Base-by-base conservation (phyloP, 257 asterid species). In the Solanum etuberosum region DNA sequence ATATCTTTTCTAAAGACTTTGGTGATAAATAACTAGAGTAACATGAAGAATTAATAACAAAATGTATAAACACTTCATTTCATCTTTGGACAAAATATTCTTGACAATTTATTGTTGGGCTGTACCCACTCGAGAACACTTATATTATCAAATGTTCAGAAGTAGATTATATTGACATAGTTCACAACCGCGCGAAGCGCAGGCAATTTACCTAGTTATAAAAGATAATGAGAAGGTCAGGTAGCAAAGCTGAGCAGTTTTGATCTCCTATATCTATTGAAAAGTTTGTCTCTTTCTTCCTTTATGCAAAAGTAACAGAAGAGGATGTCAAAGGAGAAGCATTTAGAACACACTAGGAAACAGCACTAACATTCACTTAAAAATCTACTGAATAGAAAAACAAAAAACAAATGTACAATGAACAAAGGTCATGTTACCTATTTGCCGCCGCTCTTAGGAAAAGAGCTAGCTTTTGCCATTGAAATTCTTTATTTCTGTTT, bases 401-500 rank as follows among this genome's bases (percentile, higher is more conserved):
- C 9, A 46, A 80, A 43, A 27, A 29, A 48, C 38, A 81, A 81
- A 43, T 20, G 42, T 48, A 48, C 16, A 29, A 80, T 46, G 68
- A 29, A 27, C 54, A 27, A 42, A 78, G 84, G 38, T 20, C 42
- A 81, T 10, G 11, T 59, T 91, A 94, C 99, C 98, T 93, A 51
- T 94, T 92, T 71, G 98, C 96, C 85, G 98, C 97, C 42, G 94
- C 89, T 92, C 94, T 90, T 81, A 97, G 87, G 93, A 95, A 94
- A 90, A 93, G 91, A 87, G 95, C 92, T 89, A 95, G 92, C 95
- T 90, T 94, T 87, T 91, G 87, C 99, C 98, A 97, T 77, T 95
- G 98, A 87, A 97, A 93, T 89, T 97, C 99, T 89, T 92, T 94
- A 89, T 92, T 94, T 86, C 92, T 92, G 92, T 95, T 95, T 85